Base-by-base conservation (phyloP, 306 rosid species). In the Luffa aegyptiaca region DNA sequence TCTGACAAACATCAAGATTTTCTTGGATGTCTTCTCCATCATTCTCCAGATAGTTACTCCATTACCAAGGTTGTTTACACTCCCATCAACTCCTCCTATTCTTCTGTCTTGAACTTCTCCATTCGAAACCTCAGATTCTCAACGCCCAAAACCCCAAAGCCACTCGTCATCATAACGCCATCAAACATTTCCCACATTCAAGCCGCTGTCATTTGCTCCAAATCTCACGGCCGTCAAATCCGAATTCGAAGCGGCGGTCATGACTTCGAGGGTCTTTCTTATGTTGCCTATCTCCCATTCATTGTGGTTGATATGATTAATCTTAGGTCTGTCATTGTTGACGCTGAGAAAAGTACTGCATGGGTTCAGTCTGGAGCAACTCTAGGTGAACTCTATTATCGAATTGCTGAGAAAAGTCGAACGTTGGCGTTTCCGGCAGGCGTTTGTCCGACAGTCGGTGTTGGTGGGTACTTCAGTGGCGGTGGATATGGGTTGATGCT, bases 331-430 rank as follows among this genome's bases (percentile, higher is more conserved):
- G n/a, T 91, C 26, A 10, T 76, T 9, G 86, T 89, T 3, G 85
- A 88, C 58, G 51, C 85, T 88, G 6, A 58, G 21, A 20, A n/a
- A 10, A 9, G 2, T 2, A 59, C 65, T 9, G 65, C 65, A 10
- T 93, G 96, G 94, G 82, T 91, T 70, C 89, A 91, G 58, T 72
- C 92, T 0, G 94, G 97, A 0, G 91, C 92, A 5, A 91, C 93
- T 0, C 21, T 87, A 4, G 93, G 98, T 3, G 92, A 93, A 37
- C 83, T 59, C 1, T 59, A 59, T 1, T 21, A 59, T 12, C 10
- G 5, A 21, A 59, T 59, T 10, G 65, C 37, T 9, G 14, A 59
- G 36, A 59, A 59, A 26, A 59, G 65, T 59, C 36, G 0, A 59
- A 59, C 65, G 2, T 87, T 85, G 65, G 92, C 92, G 44, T 93